Base-by-base conservation (phyloP, 306 rosid species). In the Herpetospermum pedunculosum region DNA sequence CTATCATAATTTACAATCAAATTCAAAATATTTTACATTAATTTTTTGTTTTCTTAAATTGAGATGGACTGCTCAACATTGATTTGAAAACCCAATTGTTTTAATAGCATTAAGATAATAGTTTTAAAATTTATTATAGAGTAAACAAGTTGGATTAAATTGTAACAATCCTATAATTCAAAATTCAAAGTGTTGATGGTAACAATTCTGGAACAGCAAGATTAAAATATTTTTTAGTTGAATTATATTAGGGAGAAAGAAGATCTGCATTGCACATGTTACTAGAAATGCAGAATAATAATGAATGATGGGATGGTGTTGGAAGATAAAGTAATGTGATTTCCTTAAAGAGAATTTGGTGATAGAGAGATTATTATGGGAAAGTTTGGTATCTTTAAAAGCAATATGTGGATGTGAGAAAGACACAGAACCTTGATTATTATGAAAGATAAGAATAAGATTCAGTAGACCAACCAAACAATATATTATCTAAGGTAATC, bases 391-490 rank as follows among this genome's bases (percentile, higher is more conserved):
- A 68, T 71, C 81, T 78, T 67, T 28, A 40, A 78, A 82, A 67
- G 79, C 21, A 72, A 79, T 65, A 73, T 70, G 38, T 77, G 77
- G 48, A 37, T 9, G 47, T 16, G 70, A 37, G 70, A 63, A 37
- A 63, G 69, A 60, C 25, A 65, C 77, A 60, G 50, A 44, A 62
- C 38, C 77, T 47, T 76, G 57, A 78, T 73, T 78, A 76, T 71
- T 77, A 74, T 75, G 76, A 84, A 53, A 47, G 23, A 70, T 70
- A 38, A 64, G 83, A 63, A 79, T 73, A 72, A 80, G 72, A 85
- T 85, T 77, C 75, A 76, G 87, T 82, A 83, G 87, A 85, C 91
- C 82, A 14, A 77, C 70, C 12, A 60, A 60, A 59, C 47, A 18
- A 30, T 29, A 30, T 55, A 55, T 9, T 23, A 62, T 32, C 40